These are phyloP conservation scores for Cornus controversa DNA, from an alignment of 148 eudicot species.

Conservation along the genomic window DNA sequence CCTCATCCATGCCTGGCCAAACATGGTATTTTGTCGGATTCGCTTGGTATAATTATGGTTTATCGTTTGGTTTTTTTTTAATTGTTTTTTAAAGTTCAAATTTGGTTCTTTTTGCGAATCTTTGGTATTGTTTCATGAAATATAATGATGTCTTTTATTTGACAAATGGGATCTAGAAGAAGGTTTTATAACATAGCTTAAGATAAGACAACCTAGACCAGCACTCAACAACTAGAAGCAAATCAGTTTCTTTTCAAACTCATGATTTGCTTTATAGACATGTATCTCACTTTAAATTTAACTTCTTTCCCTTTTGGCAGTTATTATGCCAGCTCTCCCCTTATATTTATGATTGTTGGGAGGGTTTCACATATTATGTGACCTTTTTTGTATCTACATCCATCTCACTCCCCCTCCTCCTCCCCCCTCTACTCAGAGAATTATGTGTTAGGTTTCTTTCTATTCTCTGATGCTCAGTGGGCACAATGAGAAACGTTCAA, in stretches of 20 bases:
- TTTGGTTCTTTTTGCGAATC: neutral
- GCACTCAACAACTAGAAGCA: conserved; percentile 10
- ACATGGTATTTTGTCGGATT: neutral
- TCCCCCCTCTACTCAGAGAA: neutral
- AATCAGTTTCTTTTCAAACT: conserved; percentile 1
- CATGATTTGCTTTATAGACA: neutral
- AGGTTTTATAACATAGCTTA: neutral
- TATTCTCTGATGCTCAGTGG: neutral
- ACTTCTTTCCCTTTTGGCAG: neutral
- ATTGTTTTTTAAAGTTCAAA: neutral
- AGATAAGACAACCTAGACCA: neutral
- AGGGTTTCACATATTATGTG: neutral
- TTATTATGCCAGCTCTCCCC: neutral
- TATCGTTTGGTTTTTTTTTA: too few species aligned
- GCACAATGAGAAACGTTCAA: neutral
- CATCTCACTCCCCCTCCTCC: neutral
- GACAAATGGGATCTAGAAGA: neutral
- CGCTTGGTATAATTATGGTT: neutral
- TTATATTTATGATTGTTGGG: neutral
- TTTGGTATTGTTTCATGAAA: neutral
- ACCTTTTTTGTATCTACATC: neutral
- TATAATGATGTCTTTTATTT: neutral
- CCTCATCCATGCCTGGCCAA: too few species aligned
- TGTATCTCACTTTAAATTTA: neutral
- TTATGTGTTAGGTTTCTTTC: neutral